These are phyloP conservation scores for Metschnikowia vanudenii DNA, from an alignment of 805 yeast species.

Conservation along the genomic window DNA sequence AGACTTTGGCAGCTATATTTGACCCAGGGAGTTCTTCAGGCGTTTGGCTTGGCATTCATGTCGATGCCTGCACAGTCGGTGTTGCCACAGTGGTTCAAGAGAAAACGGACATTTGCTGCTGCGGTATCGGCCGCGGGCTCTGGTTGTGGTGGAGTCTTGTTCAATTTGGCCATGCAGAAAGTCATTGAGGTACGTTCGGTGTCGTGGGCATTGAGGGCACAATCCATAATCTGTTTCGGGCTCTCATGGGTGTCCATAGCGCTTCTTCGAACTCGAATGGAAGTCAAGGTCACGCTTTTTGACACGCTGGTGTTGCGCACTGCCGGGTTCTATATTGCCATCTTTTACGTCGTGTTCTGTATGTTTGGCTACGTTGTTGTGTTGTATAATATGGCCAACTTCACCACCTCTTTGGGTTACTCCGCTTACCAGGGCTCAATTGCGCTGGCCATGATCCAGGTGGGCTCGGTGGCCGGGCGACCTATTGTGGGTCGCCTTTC, in stretches of 20 bases:
- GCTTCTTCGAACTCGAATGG: conserved; percentile 17
- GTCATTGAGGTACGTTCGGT: conserved; percentile 38
- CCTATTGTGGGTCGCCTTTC: conserved; percentile 53
- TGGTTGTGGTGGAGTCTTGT: conserved; percentile 52
- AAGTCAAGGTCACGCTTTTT: conserved; percentile 30
- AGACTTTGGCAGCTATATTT: conserved; percentile 64
- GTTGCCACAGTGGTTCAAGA: conserved; percentile 70
- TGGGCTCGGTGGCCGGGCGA: conserved; percentile 56
- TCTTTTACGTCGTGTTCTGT: conserved; percentile 45
- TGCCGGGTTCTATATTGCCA: conserved; percentile 43
- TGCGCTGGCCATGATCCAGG: conserved; percentile 58
- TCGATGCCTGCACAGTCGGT: conserved; percentile 59
- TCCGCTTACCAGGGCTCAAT: conserved; percentile 52
- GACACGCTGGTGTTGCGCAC: conserved; percentile 41
- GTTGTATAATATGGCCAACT: conserved; percentile 58
- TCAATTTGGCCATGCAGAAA: conserved; percentile 42
- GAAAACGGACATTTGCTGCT: conserved; percentile 54
- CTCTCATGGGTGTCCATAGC: conserved; percentile 16
- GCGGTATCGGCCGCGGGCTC: conserved; percentile 51
- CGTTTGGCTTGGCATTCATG: conserved; percentile 54
- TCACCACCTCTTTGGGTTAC: conserved; percentile 60
- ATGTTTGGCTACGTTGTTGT: conserved; percentile 61
- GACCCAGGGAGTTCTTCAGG: conserved; percentile 66
- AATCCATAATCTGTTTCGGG: conserved; percentile 23
- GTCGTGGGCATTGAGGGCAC: conserved; percentile 52